Base-by-base conservation (phyloP, 257 asterid species). In the Fraxinus quadrangulata region DNA sequence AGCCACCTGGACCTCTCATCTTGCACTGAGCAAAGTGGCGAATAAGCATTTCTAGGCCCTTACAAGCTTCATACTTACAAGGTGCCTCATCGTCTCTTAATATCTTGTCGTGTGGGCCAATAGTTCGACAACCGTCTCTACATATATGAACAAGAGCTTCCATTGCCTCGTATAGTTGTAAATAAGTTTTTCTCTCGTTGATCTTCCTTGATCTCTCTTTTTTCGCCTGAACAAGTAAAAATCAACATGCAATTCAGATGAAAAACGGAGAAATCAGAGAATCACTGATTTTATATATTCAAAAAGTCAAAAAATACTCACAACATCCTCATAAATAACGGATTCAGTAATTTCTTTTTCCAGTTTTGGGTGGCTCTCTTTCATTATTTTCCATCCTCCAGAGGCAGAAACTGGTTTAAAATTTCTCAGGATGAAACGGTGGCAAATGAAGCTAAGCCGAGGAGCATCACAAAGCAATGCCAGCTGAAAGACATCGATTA, bases 111-210 rank as follows among this genome's bases (percentile, higher is more conserved):
- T 79, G 89, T 24, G 97, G 96, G 21, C 97, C 97, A 39, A 92
- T 94, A 0, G 94, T 89, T 6, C 89, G 91, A 80, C 98, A 94
- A 2, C 98, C 98, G 3, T 94, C 97, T 82, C 76, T 89, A 67
- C 92, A 94, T 85, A 91, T 92, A 84, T 94, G 98, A 47, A 94
- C 94, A 6, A 92, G 86, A 19, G 97, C 97, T 81, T 94, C 98
- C 97, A 94, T 94, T 68, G 97, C 96, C 78, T 92, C 98, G 78
- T 87, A 90, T 14, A 94, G 73, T 73, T 90, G 97, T 70, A 77
- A 21, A 81, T 92, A 94, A 0, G 82, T 73, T 73, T 88, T 86
- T 39, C 87, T 87, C 87, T 92, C 94, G 0, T 82, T 77, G 21
- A 28, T 71, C 85, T 92, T 92, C 85, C 93, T 87, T 26, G 24